A percentile compares a stretch with the other conserved stretches of the same genome.
phyloP scores from a whole-genome alignment of 305 asterid genomes.

The Fraxinus floribunda region DNA sequence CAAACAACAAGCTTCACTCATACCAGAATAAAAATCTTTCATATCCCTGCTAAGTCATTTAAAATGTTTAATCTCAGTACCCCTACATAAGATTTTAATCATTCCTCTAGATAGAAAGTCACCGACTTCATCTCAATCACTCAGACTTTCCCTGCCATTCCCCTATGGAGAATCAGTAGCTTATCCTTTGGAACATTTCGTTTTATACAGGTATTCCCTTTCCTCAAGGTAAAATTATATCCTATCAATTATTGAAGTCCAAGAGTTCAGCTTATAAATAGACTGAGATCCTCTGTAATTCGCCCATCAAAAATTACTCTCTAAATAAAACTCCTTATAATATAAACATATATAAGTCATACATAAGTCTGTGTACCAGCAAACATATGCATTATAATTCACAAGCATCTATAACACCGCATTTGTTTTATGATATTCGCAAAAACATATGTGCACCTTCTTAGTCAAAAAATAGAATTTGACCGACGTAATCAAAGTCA shows the following conservation, averaged over 20 bases:
- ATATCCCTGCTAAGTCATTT: conserved; percentile 17
- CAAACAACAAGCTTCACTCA: neutral
- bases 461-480: neutral
- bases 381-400: neutral
- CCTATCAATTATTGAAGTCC: neutral
- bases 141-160: neutral
- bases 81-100: neutral
- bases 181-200: neutral
- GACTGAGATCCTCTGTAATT: conserved; percentile 7
- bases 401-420: neutral
- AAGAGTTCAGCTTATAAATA: neutral
- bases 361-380: neutral
- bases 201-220: neutral
- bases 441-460: neutral
- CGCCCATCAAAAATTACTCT: neutral
- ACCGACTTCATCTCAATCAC: neutral
- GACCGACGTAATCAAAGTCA: neutral
- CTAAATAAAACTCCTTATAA: neutral
- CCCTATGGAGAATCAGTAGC: neutral
- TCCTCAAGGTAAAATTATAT: neutral
- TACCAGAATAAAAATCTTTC: neutral
- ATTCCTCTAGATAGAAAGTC: neutral
- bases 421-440: neutral
- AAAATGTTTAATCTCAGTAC: neutral
- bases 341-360: neutral